These are phyloP conservation scores for Erythrobasidium hasegawianum DNA, from an alignment of 1,284 basidiomycete species.

Conservation along the genomic window DNA sequence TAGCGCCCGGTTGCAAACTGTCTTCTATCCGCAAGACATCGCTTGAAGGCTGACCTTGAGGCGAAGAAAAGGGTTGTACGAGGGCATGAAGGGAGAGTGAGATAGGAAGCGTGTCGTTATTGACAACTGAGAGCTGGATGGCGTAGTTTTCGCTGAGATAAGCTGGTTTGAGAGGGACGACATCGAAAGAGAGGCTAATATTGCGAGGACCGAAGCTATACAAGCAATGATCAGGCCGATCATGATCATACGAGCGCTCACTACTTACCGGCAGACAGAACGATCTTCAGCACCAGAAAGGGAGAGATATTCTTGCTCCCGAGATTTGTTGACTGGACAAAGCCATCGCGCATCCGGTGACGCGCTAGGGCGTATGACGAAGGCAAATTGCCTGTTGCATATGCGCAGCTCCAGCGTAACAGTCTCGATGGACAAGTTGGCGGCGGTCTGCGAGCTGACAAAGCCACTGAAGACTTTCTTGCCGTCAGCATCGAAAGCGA, in stretches of 20 bases:
- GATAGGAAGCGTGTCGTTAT: constrained; percentile 63
- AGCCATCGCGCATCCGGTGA: background rate
- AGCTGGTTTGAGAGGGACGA: constrained; percentile 55
- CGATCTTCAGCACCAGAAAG: background rate
- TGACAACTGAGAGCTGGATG: constrained; percentile 63
- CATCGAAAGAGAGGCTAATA: constrained; percentile 11
- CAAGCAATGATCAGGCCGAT: background rate
- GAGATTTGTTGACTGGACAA: background rate
- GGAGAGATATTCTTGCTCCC: background rate
- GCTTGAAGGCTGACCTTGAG: background rate
- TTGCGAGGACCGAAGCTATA: constrained; percentile 14
- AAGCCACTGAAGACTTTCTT: background rate
- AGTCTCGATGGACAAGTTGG: background rate
- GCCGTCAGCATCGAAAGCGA: background rate
- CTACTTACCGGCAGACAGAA: background rate
- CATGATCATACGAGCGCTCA: background rate
- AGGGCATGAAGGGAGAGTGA: constrained; percentile 67
- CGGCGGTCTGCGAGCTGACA: background rate
- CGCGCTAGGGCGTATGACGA: too few relatives aligned
- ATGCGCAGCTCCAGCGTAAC: too few relatives aligned
- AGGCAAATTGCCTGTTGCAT: too few relatives aligned
- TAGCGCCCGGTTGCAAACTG: background rate
- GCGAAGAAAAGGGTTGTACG: constrained; percentile 63
- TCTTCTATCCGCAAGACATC: background rate
- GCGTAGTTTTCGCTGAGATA: constrained; percentile 73